Evolutionary conservation across 495 filamentous ascomycete species (phyloP), one percentile per base, ranked within the genome.

Genomic region (Lasiosphaeria miniovina): DNA sequence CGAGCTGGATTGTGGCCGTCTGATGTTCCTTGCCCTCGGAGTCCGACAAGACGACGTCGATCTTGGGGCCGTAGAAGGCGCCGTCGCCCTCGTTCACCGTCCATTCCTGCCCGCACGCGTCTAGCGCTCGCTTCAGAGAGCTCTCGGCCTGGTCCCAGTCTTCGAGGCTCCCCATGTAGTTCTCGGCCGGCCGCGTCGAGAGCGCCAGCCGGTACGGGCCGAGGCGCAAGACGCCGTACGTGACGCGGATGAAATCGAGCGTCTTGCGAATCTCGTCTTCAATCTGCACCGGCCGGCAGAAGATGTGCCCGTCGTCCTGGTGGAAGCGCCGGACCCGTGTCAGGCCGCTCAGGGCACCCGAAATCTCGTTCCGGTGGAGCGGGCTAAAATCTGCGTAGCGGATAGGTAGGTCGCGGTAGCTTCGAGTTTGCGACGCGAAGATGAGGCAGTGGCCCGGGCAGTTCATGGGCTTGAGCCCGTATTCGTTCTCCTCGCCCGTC

Each of bases 401-500:
- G 60, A 96, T 86, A 3, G 93, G 93, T 36, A 97, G 76, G 61
- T 96, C 89, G 65, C 88, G 82, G 68, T 91, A 93, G 63, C 86
- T 91, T 60, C 87, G 84, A 43, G 73, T 81, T 55, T 89, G 80
- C 51, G 85, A 85, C 14, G 75, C 77, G 72, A 96, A 97, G 36
- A 97, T 84, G 51, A 97, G 76, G 73, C 93, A 97, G 73, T 97
- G 93, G 11, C 93, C 93, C 0, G 93, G 93, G 70, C 93, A 97
- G 66, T 97, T 97, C 93, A 97, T 97, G 31, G 93, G 93, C 70
- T 97, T 97, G 53, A 97, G 80, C 3, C 90, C 91, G 69, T 93
- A 97, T 53, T 91, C 88, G 62, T 89, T 88, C 52, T 89, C 82
- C 61, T 90, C 85, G 53, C 81, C 80, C 14, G 49, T 63, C 15